These are phyloP conservation scores for Backusella circina DNA, from an alignment of 192 early-diverging fungal species.

Conservation along the genomic window DNA sequence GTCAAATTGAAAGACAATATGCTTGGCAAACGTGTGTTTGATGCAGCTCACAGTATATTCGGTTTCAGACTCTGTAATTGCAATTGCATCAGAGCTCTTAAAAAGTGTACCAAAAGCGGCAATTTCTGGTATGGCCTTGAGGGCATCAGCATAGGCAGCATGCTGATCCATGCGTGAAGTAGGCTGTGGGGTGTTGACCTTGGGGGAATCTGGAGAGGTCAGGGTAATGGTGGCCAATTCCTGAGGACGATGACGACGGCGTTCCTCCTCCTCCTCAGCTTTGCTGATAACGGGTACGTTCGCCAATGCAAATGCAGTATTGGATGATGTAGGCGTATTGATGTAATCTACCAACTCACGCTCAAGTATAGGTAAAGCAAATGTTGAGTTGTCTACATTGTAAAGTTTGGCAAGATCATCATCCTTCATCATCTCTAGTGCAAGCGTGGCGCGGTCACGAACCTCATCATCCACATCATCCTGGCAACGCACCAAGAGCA, in stretches of 20 bases:
- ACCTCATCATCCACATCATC: constrained; percentile 99
- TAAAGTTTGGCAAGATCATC: constrained; percentile 48
- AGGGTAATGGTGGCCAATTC: constrained; percentile 30
- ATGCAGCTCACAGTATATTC: constrained; percentile 92
- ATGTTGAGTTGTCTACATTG: constrained; percentile 66
- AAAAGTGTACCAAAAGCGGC: constrained; percentile 81
- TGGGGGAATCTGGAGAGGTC: constrained; percentile 22
- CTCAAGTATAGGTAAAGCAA: constrained; percentile 82
- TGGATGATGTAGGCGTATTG: constrained; percentile 55
- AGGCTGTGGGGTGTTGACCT: neutral
- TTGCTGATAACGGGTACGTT: constrained; percentile 80
- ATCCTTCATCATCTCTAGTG: constrained; percentile 74
- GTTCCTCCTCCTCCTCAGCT: constrained; percentile 81
- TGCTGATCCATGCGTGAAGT: constrained; percentile 53
- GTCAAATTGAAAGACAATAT: constrained; percentile 96
- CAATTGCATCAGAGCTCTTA: constrained; percentile 80
- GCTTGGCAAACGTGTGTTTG: constrained; percentile 89
- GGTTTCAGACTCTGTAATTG: constrained; percentile 90
- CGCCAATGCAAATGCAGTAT: constrained; percentile 73
- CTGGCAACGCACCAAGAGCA: constrained; percentile 84
- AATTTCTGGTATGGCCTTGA: constrained; percentile 82
- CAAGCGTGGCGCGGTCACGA: constrained; percentile 91
- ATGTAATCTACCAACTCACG: constrained; percentile 86
- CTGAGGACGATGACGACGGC: constrained; percentile 45
- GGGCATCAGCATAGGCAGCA: constrained; percentile 67